A percentile compares a stretch with the other conserved stretches of the same genome.
Evolutionary conservation across 805 yeast species (phyloP).

Genomic region (Komagataella pastoris): DNA sequence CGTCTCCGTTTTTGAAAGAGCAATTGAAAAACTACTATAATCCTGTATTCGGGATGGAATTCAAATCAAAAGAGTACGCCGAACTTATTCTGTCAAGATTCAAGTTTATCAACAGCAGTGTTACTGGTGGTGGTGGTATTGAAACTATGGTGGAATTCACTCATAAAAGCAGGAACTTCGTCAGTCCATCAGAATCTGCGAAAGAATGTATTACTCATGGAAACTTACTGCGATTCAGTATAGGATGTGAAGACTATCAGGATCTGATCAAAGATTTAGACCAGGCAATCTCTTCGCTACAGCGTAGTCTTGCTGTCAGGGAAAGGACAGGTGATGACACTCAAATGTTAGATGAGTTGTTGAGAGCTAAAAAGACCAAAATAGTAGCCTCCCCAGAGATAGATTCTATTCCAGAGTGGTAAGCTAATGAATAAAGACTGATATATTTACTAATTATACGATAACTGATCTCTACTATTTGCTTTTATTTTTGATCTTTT

Average conservation of each 20-base stretch:
- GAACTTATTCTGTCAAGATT: slow-evolving; percentile 26
- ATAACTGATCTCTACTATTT: slow-evolving; percentile 7
- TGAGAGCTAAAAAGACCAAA: not conserved
- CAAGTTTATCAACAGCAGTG: slow-evolving; percentile 36
- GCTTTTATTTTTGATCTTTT: slow-evolving; percentile 33
- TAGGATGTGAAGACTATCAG: slow-evolving; percentile 39
- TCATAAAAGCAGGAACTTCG: slow-evolving; percentile 16
- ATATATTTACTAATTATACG: slow-evolving; percentile 2
- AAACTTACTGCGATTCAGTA: slow-evolving; percentile 29
- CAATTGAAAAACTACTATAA: slow-evolving; percentile 30
- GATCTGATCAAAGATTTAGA: slow-evolving; percentile 35
- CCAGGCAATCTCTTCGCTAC: slow-evolving; percentile 14
- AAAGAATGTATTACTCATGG: slow-evolving; percentile 3
- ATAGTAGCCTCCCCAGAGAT: not conserved
- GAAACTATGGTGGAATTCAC: slow-evolving; percentile 40
- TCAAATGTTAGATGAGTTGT: not conserved
- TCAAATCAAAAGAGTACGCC: slow-evolving; percentile 22
- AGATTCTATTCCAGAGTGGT: not conserved
- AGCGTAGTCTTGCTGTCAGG: not conserved
- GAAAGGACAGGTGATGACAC: not conserved
- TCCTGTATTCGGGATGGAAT: slow-evolving; percentile 33
- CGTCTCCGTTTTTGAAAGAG: slow-evolving; percentile 16
- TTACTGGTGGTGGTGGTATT: slow-evolving; percentile 24
- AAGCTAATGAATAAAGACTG: not conserved
- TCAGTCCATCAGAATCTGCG: slow-evolving; percentile 1